Base-by-base conservation (phyloP, 2,329 filamentous ascomycete species). In the Pleurostoma richardsiae region DNA sequence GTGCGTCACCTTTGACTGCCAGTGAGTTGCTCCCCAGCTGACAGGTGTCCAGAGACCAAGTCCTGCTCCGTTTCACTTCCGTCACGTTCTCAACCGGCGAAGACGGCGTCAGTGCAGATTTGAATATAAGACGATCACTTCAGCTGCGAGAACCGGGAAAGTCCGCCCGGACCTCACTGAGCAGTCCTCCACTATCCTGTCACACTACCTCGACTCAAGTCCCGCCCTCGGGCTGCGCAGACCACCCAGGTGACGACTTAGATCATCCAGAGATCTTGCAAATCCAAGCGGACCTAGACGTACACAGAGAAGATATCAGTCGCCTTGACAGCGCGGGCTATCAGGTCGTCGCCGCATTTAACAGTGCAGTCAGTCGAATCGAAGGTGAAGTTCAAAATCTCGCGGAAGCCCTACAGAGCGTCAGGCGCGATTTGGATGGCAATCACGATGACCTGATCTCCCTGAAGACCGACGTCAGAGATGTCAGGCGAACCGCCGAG, bases 311-410 rank as follows among this genome's bases (percentile, higher is more conserved):
- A 38, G 58, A 67, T 19, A 66, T 70, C 47, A 56, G 63, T 6
- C 61, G 60, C 30, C 63, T 72, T 40, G 64, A 68, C 46, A 61
- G 52, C 28, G 60, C 64, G 5, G 68, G 67, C 2, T 60, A 59
- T 48, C 65, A 66, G 39, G 58, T 68, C 39, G 59, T 68, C 10
- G 61, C 67, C 6, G 59, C 61, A 2, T 64, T 71, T 42, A 63
- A 69, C 26, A 58, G 58, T 10, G 56, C 60, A 28, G 56, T 70
- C 7, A 47, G 53, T 19, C 62, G 61, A 27, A 60, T 72, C 19
- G 60, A 69, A 33, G 47, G 55, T 26, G 62, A 69, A 33, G 54
- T 67, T 46, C 52, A 58, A 33, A 61, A 58, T 29, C 52, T 70
- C 7, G 60, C 55, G 31, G 60, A 60, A 30, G 57, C 56, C 2